A percentile compares a stretch with the other conserved stretches of the same genome.
These are phyloP conservation scores for Epichloe coenophiala DNA, from an alignment of 2,329 filamentous ascomycete genomes.

Conservation along the genomic window DNA sequence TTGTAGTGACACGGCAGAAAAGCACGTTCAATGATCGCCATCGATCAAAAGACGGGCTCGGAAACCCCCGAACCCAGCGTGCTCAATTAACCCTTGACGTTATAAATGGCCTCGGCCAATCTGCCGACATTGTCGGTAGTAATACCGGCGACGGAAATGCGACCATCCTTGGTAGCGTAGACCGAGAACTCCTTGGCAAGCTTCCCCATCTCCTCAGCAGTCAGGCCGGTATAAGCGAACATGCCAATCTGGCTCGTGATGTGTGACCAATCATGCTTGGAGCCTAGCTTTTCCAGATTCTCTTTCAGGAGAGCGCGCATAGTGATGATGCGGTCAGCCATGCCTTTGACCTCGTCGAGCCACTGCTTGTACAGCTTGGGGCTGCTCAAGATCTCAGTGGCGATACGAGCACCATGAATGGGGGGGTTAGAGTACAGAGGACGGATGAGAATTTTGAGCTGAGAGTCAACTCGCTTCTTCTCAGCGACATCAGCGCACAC, in stretches of 20 bases:
- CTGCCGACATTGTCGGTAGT: slow-evolving; percentile 66
- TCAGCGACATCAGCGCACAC: slow-evolving; percentile 75
- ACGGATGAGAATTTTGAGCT: slow-evolving; percentile 96
- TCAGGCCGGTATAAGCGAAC: slow-evolving; percentile 97
- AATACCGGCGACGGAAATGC: slow-evolving; percentile 77
- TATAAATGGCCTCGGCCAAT: slow-evolving; percentile 72
- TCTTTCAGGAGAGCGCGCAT: slow-evolving; percentile 92
- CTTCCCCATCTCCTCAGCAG: slow-evolving; percentile 76
- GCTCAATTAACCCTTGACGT: slow-evolving; percentile 52
- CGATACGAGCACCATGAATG: slow-evolving; percentile 89
- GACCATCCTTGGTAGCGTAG: slow-evolving; percentile 87
- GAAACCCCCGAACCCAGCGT: neutral
- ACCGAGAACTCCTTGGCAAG: slow-evolving; percentile 94
- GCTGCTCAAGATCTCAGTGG: slow-evolving; percentile 81
- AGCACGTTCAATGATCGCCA: neutral
- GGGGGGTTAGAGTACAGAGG: slow-evolving; percentile 99
- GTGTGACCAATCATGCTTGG: slow-evolving; percentile 96
- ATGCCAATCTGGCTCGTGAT: slow-evolving; percentile 99
- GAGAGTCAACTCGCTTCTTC: slow-evolving; percentile 90
- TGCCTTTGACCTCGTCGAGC: slow-evolving; percentile 92
- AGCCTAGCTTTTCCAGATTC: slow-evolving; percentile 88
- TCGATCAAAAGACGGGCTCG: neutral
- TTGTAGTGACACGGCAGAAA: no score
- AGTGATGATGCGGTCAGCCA: slow-evolving; percentile 98
- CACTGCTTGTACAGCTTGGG: slow-evolving; percentile 79